Base-by-base conservation (phyloP, 2,329 filamentous ascomycete species). In the Verticillium nubilum region DNA sequence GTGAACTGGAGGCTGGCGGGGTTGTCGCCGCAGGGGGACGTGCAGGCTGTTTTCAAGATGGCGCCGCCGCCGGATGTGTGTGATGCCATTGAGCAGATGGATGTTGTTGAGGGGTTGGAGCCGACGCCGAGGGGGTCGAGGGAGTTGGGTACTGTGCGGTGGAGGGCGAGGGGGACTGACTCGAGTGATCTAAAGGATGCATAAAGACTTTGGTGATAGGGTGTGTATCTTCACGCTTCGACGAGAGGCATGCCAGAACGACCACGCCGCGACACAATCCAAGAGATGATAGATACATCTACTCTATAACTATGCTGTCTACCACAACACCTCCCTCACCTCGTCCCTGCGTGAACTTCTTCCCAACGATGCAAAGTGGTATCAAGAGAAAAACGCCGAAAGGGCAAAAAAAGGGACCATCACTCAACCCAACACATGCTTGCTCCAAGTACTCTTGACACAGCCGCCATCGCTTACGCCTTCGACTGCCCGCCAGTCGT, bases 41-140 rank as follows among this genome's bases (percentile, higher is more conserved):
- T 92, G 31, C 84, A 88, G 54, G 83, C 86, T 12, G 89, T 92
- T 1, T 92, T 92, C 63, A 86, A 91, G 56, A 79, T 87, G 27
- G 81, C 88, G 42, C 87, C 88, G 5, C 89, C 89, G 2, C 82
- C 88, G 55, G 78, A 77, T 28, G 78, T 86, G 5, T 76, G 81
- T 54, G 74, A 81, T 15, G 82, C 85, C 52, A 86, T 86, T 50
- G 75, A 50, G 42, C 23, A 19, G 42, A 50, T 50, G 42, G 42
- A 50, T 23, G 42, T 19, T 10, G 42, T 50, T 5, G 42, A 50
- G 6, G 42, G 19, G 19, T 23, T 23, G n/a, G 42, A 23, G 42
- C n/a, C 13, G 42, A 23, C 42, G 42, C n/a, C 42, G n/a, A 9
- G 42, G 7, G 19, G 42, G 7, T 50, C 42, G 42, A 23, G 9